phyloP scores from a whole-genome alignment of 176 grass and related monocot species.

The Phyllostachys edulis region DNA sequence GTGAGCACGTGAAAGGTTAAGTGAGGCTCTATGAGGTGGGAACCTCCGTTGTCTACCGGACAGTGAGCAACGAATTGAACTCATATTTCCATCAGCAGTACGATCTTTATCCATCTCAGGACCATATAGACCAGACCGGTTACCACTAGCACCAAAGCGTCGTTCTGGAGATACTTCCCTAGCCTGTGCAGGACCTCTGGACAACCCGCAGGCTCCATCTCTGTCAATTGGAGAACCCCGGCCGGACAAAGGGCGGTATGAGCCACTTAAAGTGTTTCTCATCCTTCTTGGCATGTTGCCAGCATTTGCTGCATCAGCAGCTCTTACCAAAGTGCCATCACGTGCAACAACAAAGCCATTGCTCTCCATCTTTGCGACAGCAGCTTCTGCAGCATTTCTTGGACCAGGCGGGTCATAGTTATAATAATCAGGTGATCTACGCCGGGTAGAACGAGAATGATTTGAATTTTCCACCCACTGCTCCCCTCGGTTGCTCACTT shows the following conservation, averaged over 20 bases:
- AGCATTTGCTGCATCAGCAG: constrained; percentile 42
- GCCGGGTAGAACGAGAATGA: constrained; percentile 39
- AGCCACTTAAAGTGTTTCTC: constrained; percentile 45
- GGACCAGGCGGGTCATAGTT: constrained; percentile 56
- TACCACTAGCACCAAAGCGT: constrained; percentile 46
- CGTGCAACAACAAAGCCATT: constrained; percentile 92
- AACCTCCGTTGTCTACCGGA: constrained; percentile 56
- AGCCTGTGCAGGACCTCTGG: constrained; percentile 45
- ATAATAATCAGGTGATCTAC: constrained; percentile 59
- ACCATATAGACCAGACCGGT: constrained; percentile 50
- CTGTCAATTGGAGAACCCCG: constrained; percentile 50
- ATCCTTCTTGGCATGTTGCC: constrained; percentile 35
- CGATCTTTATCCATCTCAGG: constrained; percentile 50
- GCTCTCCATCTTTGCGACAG: constrained; percentile 90
- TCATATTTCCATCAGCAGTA: constrained; percentile 45
- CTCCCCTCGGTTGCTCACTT: constrained; percentile 34
- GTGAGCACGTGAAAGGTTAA: constrained; percentile 57
- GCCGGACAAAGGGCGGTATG: constrained; percentile 39
- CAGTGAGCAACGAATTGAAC: constrained; percentile 39
- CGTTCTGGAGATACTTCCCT: constrained; percentile 56
- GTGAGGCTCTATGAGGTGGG: constrained; percentile 40
- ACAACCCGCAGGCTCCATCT: constrained; percentile 34
- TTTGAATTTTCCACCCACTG: constrained; percentile 66
- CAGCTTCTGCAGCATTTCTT: constrained; percentile 87
- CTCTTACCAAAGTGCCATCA: constrained; percentile 96